A percentile compares a stretch with the other conserved stretches of the same genome.
Evolutionary conservation across 257 asterid genomes (phyloP).

Genomic region (Rauvolfia tetraphylla): DNA sequence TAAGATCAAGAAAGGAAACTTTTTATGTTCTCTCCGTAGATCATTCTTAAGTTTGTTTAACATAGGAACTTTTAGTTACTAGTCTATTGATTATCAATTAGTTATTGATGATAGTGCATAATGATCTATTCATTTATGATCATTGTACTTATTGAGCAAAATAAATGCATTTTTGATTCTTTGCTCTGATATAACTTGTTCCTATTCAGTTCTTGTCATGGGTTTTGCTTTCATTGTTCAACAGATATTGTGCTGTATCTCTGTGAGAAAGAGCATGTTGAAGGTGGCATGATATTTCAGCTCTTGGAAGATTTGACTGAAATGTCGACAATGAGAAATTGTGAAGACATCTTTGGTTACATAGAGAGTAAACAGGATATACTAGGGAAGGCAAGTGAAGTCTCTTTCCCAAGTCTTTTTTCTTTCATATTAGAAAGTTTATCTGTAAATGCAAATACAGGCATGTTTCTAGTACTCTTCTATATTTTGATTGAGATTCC

Average conservation of each 20-base stretch:
- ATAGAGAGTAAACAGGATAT: slow-evolving; percentile 95
- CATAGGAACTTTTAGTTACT: background rate
- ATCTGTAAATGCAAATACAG: background rate
- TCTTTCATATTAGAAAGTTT: background rate
- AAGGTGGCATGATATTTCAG: slow-evolving; percentile 98
- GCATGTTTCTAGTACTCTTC: background rate
- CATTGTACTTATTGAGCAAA: background rate
- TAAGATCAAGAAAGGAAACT: background rate
- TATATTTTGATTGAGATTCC: background rate
- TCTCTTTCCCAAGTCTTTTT: background rate
- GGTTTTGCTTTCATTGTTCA: slow-evolving; percentile 22
- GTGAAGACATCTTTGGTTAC: slow-evolving; percentile 88
- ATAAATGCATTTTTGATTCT: background rate
- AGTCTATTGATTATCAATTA: background rate
- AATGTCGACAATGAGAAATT: slow-evolving; percentile 98
- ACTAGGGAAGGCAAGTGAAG: slow-evolving; percentile 76
- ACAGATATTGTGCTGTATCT: slow-evolving; percentile 88
- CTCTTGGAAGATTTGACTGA: slow-evolving; percentile 97
- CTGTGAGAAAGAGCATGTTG: slow-evolving; percentile 94
- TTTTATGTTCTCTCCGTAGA: background rate
- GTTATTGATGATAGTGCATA: background rate
- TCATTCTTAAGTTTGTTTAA: background rate
- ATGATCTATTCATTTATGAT: background rate
- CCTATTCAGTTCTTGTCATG: slow-evolving; percentile 18
- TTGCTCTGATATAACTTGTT: background rate